Conservation (phyloP, 495 filamentous ascomycete genomes). For the Platismatia glauca region DNA sequence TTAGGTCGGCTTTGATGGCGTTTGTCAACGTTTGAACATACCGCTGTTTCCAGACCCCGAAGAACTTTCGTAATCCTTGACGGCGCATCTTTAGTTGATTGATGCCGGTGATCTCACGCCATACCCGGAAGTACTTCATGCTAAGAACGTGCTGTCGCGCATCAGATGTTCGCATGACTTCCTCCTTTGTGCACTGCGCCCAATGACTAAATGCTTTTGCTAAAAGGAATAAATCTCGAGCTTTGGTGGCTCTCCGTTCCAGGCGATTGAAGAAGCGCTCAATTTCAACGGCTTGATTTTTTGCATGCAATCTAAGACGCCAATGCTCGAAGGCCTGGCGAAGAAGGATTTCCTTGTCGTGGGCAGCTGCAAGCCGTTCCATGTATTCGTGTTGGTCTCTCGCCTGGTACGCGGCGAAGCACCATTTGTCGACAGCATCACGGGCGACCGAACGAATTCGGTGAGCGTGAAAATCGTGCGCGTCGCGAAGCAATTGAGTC, state of each 20-base stretch:
- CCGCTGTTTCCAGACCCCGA: slow-evolving; percentile 46
- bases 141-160: slow-evolving; percentile 61
- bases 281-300: slow-evolving; percentile 41
- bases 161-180: slow-evolving; percentile 47
- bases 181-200: slow-evolving; percentile 53
- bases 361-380: slow-evolving; percentile 39
- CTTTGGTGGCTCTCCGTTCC: slow-evolving; percentile 51
- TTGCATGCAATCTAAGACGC: slow-evolving; percentile 42
- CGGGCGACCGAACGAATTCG: slow-evolving; percentile 40
- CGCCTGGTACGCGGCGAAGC: slow-evolving; percentile 40
- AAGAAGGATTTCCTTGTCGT: slow-evolving; percentile 46
- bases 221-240: slow-evolving; percentile 57
- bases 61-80: slow-evolving; percentile 49
- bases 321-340: slow-evolving; percentile 50
- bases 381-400: slow-evolving; percentile 39
- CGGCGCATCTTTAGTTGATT: slow-evolving; percentile 59
- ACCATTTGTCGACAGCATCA: slow-evolving; percentile 45
- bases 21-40: slow-evolving; percentile 29
- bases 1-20: slow-evolving; percentile 34
- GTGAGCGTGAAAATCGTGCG: slow-evolving; percentile 49
- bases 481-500: slow-evolving; percentile 49
- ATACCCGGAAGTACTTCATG: slow-evolving; percentile 66
- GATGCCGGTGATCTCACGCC: slow-evolving; percentile 63
- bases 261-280: slow-evolving; percentile 54
- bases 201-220: slow-evolving; percentile 69